Evolutionary conservation across 1,139 yeast genomes (phyloP), one percentile per base, ranked within the genome.

Genomic region (Schizosaccharomyces versatilis): DNA sequence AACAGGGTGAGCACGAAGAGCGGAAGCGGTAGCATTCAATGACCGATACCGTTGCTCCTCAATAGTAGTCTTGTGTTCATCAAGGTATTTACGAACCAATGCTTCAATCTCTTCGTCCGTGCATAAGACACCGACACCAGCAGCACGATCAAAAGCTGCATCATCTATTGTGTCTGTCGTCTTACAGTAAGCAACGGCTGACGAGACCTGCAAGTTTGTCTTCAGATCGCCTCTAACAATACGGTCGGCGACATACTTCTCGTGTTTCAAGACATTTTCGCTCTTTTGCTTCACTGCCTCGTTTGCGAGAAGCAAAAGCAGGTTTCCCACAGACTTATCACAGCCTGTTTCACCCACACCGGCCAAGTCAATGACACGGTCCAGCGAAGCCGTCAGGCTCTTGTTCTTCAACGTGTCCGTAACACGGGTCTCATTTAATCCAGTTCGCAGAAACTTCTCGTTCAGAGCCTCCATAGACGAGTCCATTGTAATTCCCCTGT

Each of bases 291-390:
- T 79, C 32, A 75, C 67, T 61, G 86, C 80, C 19, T 79, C 85
- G 32, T 80, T 73, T 1, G 97, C 96, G 60, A 88, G 73, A 57
- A 79, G 74, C 66, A 88, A 95, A 57, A 86, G 71, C 57, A 84
- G 72, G 3, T 82, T 73, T 60, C 80, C 73, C 60, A 75, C 67
- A 17, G 72, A 71, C 67, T 81, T 72, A 52, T 74, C 76, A 58
- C 49, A 44, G 19, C 49, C 49, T 12, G 49, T 19, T 8, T 8
- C 36, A n/a, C 32, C 14, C n/a, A 44, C 10, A 6, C 32, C 32
- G n/a, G 49, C 38, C 38, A 9, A 32, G 15, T 44, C 36, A 44
- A 44, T 44, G 10, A 44, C 49, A n/a, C 38, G 19, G 9, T 44
- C 32, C 38, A 44, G 32, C n/a, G 49, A 17, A 44, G 49, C 19